These are phyloP conservation scores for Malassezia nana DNA, from an alignment of 1,284 basidiomycete species.

Conservation along the genomic window DNA sequence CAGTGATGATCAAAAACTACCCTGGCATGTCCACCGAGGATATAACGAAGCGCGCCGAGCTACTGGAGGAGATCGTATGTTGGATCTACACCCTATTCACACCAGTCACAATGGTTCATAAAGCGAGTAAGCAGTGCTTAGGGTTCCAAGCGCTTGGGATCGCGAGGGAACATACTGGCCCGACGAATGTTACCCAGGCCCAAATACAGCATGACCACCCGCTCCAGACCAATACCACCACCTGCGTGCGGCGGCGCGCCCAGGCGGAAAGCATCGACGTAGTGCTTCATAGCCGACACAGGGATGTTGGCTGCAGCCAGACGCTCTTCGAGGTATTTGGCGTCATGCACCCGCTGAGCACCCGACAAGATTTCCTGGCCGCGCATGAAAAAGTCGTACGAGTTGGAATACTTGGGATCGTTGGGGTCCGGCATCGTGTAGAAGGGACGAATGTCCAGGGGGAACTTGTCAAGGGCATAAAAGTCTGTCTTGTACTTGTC, in stretches of 20 bases:
- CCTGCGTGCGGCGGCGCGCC: constrained; percentile 72
- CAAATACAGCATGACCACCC: constrained; percentile 77
- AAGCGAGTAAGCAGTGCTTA: constrained; percentile 12
- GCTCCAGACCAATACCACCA: constrained; percentile 64
- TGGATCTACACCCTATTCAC: neutral
- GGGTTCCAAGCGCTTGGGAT: constrained; percentile 48
- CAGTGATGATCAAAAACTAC: constrained; percentile 49
- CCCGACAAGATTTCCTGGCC: constrained; percentile 97
- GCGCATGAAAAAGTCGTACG: constrained; percentile 99
- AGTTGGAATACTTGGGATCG: constrained; percentile 65
- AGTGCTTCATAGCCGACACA: constrained; percentile 74
- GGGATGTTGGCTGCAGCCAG: constrained; percentile 67
- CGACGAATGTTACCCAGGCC: constrained; percentile 75
- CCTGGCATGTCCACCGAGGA: constrained; percentile 31
- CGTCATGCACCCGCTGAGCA: constrained; percentile 91
- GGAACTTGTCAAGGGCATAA: constrained; percentile 48
- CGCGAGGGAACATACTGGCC: constrained; percentile 78
- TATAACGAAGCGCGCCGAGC: constrained; percentile 24
- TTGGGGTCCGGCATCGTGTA: constrained; percentile 48
- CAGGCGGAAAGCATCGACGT: constrained; percentile 85
- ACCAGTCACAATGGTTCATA: constrained; percentile 7
- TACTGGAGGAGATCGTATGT: constrained; percentile 31
- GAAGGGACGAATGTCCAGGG: constrained; percentile 43
- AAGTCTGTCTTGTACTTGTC: constrained; percentile 49
- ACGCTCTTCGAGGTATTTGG: constrained; percentile 66